Conservation (phyloP, 345 rosid species). For the Lumnitzera littorea region DNA sequence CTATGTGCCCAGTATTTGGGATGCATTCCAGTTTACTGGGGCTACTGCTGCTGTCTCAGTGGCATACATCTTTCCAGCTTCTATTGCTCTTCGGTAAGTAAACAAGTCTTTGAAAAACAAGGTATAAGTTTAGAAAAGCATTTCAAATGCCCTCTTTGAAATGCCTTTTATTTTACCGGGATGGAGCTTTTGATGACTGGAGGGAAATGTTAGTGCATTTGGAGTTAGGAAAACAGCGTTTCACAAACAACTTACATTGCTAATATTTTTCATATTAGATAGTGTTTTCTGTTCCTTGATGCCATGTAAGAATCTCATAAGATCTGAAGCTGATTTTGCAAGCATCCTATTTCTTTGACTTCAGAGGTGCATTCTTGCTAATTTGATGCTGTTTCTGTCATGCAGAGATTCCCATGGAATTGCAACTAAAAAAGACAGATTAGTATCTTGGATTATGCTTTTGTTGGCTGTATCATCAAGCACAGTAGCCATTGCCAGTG, state of each 20-base stretch:
- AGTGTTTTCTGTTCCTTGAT: background rate
- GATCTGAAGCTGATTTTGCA: background rate
- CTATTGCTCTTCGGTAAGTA: constrained; percentile 43
- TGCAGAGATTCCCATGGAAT: constrained; percentile 46
- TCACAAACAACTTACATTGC: too few relatives aligned
- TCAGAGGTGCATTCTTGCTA: background rate
- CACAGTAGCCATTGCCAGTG: constrained; percentile 50
- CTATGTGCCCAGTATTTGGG: constrained; percentile 64
- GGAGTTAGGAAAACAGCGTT: too few relatives aligned
- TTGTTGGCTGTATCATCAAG: constrained; percentile 45
- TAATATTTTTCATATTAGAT: too few relatives aligned
- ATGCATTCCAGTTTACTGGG: constrained; percentile 63
- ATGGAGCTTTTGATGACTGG: too few relatives aligned
- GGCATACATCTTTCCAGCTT: constrained; percentile 60
- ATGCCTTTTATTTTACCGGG: too few relatives aligned
- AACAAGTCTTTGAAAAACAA: background rate
- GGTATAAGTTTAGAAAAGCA: too few relatives aligned
- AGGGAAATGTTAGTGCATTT: too few relatives aligned
- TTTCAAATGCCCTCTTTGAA: too few relatives aligned
- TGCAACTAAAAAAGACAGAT: constrained; percentile 42
- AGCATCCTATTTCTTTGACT: background rate
- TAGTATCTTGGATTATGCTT: constrained; percentile 53
- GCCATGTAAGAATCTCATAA: too few relatives aligned
- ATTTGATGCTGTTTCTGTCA: background rate
- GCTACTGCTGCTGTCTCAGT: constrained; percentile 55